Percentiles rank a stretch among this genome's conserved stretches.
Conservation (phyloP, 352 stramenopile genomes). For the Phytophthora syringae region DNA sequence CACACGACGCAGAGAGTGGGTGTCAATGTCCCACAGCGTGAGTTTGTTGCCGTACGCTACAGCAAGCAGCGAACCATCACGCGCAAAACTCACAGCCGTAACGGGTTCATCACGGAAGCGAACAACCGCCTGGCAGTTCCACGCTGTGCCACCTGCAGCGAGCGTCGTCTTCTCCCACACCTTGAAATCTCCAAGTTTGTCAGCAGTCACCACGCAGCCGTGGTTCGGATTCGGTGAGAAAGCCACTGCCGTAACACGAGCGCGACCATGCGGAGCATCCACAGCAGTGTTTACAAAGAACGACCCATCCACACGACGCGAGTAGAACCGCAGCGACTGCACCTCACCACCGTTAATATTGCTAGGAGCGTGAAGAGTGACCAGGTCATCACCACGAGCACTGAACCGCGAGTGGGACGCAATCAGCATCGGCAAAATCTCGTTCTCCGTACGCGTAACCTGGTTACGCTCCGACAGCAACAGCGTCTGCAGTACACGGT, state of each 20-base stretch:
- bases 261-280: constrained; percentile 73
- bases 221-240: constrained; percentile 50
- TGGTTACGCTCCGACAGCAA: constrained; percentile 84
- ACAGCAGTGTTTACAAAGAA: constrained; percentile 88
- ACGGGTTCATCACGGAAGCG: constrained; percentile 78
- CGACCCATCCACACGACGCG: constrained; percentile 68
- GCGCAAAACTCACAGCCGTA: constrained; percentile 68
- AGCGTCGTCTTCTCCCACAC: constrained; percentile 65
- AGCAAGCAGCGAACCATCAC: constrained; percentile 84
- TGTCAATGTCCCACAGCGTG: constrained; percentile 86
- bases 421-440: constrained; percentile 57
- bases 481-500: constrained; percentile 76
- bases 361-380: constrained; percentile 60
- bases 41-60: constrained; percentile 83
- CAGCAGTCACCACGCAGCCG: constrained; percentile 65
- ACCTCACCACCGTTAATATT: constrained; percentile 43
- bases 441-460: constrained; percentile 79
- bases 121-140: constrained; percentile 83
- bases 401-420: constrained; percentile 68
- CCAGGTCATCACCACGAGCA: constrained; percentile 51
- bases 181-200: constrained; percentile 79
- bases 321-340: constrained; percentile 81
- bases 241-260: constrained; percentile 56
- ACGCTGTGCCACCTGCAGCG: constrained; percentile 37
- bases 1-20: constrained; percentile 80